phyloP scores from a whole-genome alignment of 2,329 filamentous ascomycete species.

The Akanthomyces lecanii region DNA sequence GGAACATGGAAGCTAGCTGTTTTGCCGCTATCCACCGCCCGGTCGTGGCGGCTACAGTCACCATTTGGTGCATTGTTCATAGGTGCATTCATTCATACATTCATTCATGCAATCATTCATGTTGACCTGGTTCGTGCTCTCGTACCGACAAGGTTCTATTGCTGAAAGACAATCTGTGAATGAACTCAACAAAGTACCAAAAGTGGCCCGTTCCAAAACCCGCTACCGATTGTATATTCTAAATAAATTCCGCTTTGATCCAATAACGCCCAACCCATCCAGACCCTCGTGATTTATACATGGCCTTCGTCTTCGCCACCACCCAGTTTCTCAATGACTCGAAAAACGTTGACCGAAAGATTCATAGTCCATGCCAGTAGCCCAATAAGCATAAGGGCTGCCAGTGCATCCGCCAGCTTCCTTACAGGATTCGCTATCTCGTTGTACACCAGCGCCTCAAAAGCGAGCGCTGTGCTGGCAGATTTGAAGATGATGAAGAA shows the following conservation, averaged over 20 bases:
- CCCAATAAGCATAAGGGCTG: conserved; percentile 73
- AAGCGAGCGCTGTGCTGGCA: conserved; percentile 84
- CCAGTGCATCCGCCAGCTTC: conserved; percentile 63
- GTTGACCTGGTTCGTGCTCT: not conserved
- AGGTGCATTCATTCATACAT: too few species aligned
- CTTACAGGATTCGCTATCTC: conserved; percentile 38
- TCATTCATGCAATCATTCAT: too few species aligned
- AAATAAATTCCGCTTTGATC: conserved; percentile 2
- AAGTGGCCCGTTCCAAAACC: not conserved
- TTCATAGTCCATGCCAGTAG: conserved; percentile 87
- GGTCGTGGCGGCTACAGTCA: not conserved
- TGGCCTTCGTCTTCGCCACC: conserved; percentile 44
- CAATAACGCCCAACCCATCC: conserved; percentile 5
- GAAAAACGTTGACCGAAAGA: conserved; percentile 80
- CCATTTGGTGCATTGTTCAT: not conserved
- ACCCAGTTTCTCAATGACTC: conserved; percentile 59
- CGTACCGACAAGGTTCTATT: not conserved
- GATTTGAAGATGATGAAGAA: conserved; percentile 98
- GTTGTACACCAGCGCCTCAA: conserved; percentile 70
- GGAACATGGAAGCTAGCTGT: not conserved
- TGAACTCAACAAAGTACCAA: not conserved
- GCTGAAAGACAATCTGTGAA: not conserved
- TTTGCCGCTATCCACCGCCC: not conserved
- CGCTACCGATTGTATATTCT: not conserved
- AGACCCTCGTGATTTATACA: conserved; percentile 18